These are phyloP conservation scores for Coemansia asiatica DNA, from an alignment of 192 early-diverging fungal species.

Conservation along the genomic window DNA sequence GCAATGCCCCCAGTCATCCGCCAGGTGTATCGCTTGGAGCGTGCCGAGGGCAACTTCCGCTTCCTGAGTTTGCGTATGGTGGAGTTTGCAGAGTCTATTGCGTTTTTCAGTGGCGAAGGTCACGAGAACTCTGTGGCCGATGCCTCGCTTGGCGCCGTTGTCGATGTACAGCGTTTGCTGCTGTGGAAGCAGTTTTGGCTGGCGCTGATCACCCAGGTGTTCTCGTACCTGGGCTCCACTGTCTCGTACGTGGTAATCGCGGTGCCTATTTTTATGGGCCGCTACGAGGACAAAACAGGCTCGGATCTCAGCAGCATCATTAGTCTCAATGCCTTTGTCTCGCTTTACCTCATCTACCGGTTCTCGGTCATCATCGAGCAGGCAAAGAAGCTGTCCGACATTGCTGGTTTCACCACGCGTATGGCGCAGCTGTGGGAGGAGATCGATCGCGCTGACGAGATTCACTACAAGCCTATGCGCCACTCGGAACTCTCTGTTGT, in stretches of 20 bases:
- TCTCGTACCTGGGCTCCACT: slow-evolving; percentile 77
- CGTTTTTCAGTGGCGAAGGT: slow-evolving; percentile 76
- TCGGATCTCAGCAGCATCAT: slow-evolving; percentile 76
- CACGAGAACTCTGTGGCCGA: slow-evolving; percentile 62
- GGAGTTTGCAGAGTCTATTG: slow-evolving; percentile 76
- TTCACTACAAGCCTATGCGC: background rate
- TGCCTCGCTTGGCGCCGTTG: slow-evolving; percentile 55
- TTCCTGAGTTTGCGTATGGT: slow-evolving; percentile 71
- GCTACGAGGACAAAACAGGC: slow-evolving; percentile 68
- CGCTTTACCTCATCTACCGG: slow-evolving; percentile 79
- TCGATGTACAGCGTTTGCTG: slow-evolving; percentile 60
- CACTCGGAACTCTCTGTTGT: slow-evolving; percentile 14
- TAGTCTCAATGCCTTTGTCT: slow-evolving; percentile 78
- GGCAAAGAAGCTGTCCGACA: slow-evolving; percentile 66
- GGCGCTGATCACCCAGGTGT: slow-evolving; percentile 57
- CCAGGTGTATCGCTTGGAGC: slow-evolving; percentile 72
- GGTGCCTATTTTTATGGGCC: slow-evolving; percentile 78
- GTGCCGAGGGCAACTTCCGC: slow-evolving; percentile 80
- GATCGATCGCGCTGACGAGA: slow-evolving; percentile 44
- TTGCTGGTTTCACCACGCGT: slow-evolving; percentile 83
- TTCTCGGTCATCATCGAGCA: slow-evolving; percentile 74
- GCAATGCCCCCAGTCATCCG: slow-evolving; percentile 77
- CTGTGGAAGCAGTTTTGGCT: slow-evolving; percentile 56
- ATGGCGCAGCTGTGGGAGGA: slow-evolving; percentile 78
- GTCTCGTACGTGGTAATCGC: slow-evolving; percentile 80